Percentiles rank a stretch among this genome's conserved stretches.
phyloP scores from a whole-genome alignment of 140 eudicot species.

The Cichorium intybus region DNA sequence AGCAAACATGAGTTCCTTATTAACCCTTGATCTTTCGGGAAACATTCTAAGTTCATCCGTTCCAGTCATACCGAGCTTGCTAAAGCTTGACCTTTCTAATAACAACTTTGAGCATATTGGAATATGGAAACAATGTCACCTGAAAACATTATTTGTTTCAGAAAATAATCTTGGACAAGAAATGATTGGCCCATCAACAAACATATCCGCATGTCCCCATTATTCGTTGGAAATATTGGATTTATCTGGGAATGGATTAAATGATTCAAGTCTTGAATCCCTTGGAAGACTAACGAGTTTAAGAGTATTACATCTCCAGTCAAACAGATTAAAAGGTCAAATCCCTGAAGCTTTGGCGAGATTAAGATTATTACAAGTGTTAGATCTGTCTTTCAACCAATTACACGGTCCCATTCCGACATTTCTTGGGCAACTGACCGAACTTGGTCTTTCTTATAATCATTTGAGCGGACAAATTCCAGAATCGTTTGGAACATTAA shows the following conservation, averaged over 20 bases:
- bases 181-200: not conserved
- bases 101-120: not conserved
- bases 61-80: not conserved
- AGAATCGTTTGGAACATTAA: not conserved
- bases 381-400: not conserved
- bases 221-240: not conserved
- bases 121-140: not conserved
- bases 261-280: conserved; percentile 12
- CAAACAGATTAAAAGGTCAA: not conserved
- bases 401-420: conserved; percentile 1
- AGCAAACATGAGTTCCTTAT: conserved; percentile 1
- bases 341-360: not conserved
- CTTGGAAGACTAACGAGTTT: not conserved
- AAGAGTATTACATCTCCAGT: not conserved
- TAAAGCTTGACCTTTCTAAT: not conserved
- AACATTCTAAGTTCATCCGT: not conserved
- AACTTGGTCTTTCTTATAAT: not conserved
- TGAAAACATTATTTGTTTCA: not conserved
- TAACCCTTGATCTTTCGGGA: conserved; percentile 15
- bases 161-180: not conserved
- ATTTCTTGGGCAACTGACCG: not conserved
- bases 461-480: not conserved
- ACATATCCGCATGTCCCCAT: not conserved
- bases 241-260: not conserved
- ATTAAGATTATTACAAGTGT: not conserved